These are phyloP conservation scores for Talaromyces albobiverticillius DNA, from an alignment of 2,329 filamentous ascomycete genomes.

Conservation along the genomic window DNA sequence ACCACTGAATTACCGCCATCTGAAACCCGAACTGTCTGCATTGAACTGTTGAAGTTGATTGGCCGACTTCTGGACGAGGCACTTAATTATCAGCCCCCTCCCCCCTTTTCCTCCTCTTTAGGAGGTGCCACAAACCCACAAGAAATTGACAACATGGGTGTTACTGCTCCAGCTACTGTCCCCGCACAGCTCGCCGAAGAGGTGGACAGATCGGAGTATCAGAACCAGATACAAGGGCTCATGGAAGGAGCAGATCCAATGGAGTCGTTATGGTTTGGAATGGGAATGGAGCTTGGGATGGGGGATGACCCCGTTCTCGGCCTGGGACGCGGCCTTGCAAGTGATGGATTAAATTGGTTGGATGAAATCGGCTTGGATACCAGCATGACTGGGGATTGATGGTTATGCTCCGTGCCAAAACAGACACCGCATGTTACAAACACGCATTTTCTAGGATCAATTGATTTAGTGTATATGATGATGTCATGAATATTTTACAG, in stretches of 20 bases:
- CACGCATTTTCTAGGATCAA: no score
- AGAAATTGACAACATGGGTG: neutral
- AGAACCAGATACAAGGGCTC: neutral
- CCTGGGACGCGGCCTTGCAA: conserved; percentile 1
- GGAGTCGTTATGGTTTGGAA: conserved; percentile 4
- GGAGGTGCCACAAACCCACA: neutral
- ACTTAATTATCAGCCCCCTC: conserved; percentile 19
- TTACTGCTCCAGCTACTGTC: neutral
- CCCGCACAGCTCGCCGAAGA: neutral
- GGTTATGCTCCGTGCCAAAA: no score
- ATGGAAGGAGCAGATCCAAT: conserved; percentile 2
- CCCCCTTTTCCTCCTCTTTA: neutral
- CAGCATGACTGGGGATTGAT: neutral
- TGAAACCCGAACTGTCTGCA: conserved; percentile 14
- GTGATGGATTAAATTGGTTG: conserved; percentile 11
- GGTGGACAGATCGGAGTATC: neutral
- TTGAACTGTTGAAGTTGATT: conserved; percentile 21
- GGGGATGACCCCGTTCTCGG: conserved; percentile 6
- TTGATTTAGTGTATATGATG: no score
- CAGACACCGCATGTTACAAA: no score
- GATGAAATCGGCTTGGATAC: conserved; percentile 9
- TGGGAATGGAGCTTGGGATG: conserved; percentile 5
- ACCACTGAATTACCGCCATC: conserved; percentile 7
- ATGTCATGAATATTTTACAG: no score
- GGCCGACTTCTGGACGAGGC: conserved; percentile 21